Evolutionary conservation across 805 yeast species (phyloP), one percentile per base, ranked within the genome.

Genomic region (Wickerhamomyces kurtzmanii): DNA sequence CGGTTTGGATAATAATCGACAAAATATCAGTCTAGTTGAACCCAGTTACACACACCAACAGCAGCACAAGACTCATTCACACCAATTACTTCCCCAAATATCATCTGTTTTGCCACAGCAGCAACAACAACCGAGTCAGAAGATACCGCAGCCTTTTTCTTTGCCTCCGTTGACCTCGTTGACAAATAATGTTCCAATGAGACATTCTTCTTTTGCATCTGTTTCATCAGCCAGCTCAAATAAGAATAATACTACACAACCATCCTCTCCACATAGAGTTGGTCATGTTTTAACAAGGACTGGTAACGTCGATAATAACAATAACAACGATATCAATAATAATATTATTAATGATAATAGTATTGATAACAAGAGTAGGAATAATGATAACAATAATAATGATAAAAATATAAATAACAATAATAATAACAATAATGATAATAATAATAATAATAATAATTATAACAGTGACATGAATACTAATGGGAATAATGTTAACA

Each of bases 351-450:
- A 13, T 17, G 11, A 11, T 24, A 14, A 12, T 14, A 23, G 58
- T 31, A 58, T 57, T 35, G 8, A 17, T 14, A 10, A 6, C 14
- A 15, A 11, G 8, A 3, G 8, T 13, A 10, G 12, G 5, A 20
- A 16, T 16, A 15, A 15, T n/a, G 16, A 20, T 26, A 8, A 8
- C 12, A 11, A 20, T 11, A 39, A 35, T 22, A 21, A 21, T 15
- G 11, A 12, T 13, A 15, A 26, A 6, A 20, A 20, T 13, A 5
- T 10, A 11, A 11, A 20, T 16, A n/a, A 21, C 12, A 15, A 13
- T 21, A 10, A n/a, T 14, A 19, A 25, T 14, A 25, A 59, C 31
- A 59, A 58, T 12, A 5, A 10, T 13, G 7, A 14, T 7, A 20
- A 26, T 8, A 19, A 14, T 8, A 26, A 14, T 15, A 20, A 20